Conservation (phyloP, 345 rosid species). For the Pistacia integerrima region DNA sequence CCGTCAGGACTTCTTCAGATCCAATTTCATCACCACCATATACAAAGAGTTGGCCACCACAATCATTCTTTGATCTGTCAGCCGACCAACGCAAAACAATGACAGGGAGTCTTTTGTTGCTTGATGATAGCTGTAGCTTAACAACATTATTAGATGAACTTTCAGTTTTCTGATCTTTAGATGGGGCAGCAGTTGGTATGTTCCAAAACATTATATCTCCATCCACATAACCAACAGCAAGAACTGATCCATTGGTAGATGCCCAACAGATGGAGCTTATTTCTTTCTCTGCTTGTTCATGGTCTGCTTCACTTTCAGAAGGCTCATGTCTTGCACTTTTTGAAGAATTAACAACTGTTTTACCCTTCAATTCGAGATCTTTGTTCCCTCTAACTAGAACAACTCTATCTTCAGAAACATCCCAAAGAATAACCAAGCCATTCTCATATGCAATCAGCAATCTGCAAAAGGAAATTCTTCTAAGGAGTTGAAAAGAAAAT, state of each 20-base stretch:
- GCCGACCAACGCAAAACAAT: slow-evolving; percentile 70
- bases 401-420: slow-evolving; percentile 63
- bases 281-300: slow-evolving; percentile 64
- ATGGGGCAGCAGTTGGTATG: slow-evolving; percentile 35
- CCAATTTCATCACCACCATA: slow-evolving; percentile 91
- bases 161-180: slow-evolving; percentile 40
- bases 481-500: slow-evolving; percentile 12
- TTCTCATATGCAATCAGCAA: slow-evolving; percentile 72
- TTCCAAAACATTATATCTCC: slow-evolving; percentile 90
- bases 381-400: slow-evolving; percentile 63
- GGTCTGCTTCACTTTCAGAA: slow-evolving; percentile 30
- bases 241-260: slow-evolving; percentile 72
- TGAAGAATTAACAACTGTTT: slow-evolving; percentile 36
- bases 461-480: slow-evolving; percentile 49
- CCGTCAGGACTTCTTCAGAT: slow-evolving; percentile 81
- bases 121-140: slow-evolving; percentile 73
- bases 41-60: slow-evolving; percentile 68
- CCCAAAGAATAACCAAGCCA: slow-evolving; percentile 86
- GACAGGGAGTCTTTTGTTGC: slow-evolving; percentile 75
- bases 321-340: slow-evolving; percentile 34
- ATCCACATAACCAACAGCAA: slow-evolving; percentile 87
- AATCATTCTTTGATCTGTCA: slow-evolving; percentile 43
- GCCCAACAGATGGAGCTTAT: slow-evolving; percentile 92
- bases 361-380: slow-evolving; percentile 61
- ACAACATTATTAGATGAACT: slow-evolving; percentile 51